Conservation (phyloP, 2,329 filamentous ascomycete species). For the Xylariaceae sp. region DNA sequence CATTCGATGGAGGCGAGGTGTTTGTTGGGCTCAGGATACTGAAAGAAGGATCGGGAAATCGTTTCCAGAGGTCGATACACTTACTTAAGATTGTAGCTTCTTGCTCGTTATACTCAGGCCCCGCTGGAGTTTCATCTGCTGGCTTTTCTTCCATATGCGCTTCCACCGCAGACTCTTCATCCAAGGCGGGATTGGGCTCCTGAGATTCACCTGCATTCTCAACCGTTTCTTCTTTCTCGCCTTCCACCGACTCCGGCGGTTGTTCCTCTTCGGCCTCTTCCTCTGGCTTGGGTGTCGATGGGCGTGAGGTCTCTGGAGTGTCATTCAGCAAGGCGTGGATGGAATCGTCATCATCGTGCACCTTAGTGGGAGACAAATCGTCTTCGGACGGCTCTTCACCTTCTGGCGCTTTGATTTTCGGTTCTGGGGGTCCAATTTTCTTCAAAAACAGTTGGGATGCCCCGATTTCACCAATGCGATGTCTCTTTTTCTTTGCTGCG, state of each 20-base stretch:
- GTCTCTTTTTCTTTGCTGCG: conserved; percentile 65
- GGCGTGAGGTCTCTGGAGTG: conserved; percentile 50
- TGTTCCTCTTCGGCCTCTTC: conserved; percentile 13
- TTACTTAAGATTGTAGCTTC: conserved; percentile 49
- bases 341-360: conserved; percentile 42
- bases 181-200: conserved; percentile 2
- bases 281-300: conserved; percentile 26
- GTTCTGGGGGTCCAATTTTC: conserved; percentile 50
- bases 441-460: conserved; percentile 64
- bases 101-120: conserved; percentile 43
- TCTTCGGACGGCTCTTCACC: conserved; percentile 37
- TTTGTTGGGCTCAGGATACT: conserved; percentile 57
- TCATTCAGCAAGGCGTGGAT: conserved; percentile 58
- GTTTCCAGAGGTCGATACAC: conserved; percentile 62
- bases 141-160: conserved; percentile 7
- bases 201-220: conserved; percentile 2
- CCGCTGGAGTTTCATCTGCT: conserved; percentile 14
- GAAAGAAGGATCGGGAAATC: conserved; percentile 52
- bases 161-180: background rate
- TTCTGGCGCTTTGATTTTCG: conserved; percentile 29
- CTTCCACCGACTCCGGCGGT: background rate
- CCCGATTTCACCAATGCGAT: conserved; percentile 75
- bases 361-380: conserved; percentile 32
- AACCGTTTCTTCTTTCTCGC: background rate
- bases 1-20: conserved; percentile 66